A percentile compares a stretch with the other conserved stretches of the same genome.
Evolutionary conservation across 1,284 basidiomycete species (phyloP).

Genomic region (Amylostereum areolatum): DNA sequence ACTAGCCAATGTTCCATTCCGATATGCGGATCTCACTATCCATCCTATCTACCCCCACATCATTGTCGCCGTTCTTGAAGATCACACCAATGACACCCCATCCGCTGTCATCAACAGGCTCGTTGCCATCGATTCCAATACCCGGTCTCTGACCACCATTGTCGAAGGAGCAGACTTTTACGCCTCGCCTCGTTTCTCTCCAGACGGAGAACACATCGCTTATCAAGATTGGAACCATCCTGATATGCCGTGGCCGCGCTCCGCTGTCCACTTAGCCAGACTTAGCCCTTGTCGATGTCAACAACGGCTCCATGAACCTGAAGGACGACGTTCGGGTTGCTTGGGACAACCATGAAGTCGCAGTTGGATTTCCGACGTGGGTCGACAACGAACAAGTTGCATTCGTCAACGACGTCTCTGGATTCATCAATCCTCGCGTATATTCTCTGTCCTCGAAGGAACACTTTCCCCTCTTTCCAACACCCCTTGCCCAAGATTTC

Average conservation of each 20-base stretch:
- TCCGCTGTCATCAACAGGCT: conserved; percentile 52
- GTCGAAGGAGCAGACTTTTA: conserved; percentile 64
- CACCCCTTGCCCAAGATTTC: conserved; percentile 52
- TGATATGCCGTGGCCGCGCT: conserved; percentile 80
- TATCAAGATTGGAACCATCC: conserved; percentile 77
- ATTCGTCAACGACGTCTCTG: conserved; percentile 64
- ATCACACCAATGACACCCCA: conserved; percentile 58
- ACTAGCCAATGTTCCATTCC: no score
- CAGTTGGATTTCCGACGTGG: conserved; percentile 58
- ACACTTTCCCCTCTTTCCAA: conserved; percentile 36
- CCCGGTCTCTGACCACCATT: conserved; percentile 35
- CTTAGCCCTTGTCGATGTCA: no score
- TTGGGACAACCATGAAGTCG: conserved; percentile 42
- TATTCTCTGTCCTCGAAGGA: conserved; percentile 32
- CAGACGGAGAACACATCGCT: conserved; percentile 57
- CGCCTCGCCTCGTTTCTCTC: conserved; percentile 55
- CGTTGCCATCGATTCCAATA: conserved; percentile 43
- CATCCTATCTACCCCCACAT: conserved; percentile 44
- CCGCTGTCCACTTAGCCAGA: conserved; percentile 52
- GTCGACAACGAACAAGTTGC: conserved; percentile 48
- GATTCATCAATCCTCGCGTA: conserved; percentile 66
- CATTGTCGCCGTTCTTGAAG: conserved; percentile 56
- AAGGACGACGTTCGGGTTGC: conserved; percentile 35
- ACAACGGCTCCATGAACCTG: conserved; percentile 38
- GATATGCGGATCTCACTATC: conserved; percentile 49